Percentiles rank a stretch among this genome's conserved stretches.
Conservation (phyloP, 371 early-diverging fungal genomes). For the Batkoa obscura region DNA sequence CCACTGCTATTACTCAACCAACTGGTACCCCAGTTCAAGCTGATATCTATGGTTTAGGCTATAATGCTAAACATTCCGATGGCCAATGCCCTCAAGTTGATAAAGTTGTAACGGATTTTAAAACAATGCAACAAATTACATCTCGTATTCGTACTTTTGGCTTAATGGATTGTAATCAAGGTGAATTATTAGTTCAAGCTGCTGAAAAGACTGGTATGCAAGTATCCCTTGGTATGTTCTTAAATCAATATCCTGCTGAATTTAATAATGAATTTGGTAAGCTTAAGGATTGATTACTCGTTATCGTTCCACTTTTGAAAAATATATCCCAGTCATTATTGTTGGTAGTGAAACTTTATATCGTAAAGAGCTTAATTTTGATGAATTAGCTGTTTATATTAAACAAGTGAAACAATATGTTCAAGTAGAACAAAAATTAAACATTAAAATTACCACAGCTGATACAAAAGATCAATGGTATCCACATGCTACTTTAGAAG, state of each 20-base stretch:
- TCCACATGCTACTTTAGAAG: conserved; percentile 1
- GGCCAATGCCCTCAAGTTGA: not conserved
- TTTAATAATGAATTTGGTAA: conserved; percentile 6
- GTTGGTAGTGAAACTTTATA: conserved; percentile 4
- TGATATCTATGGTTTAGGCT: conserved; percentile 1
- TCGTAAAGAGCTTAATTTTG: conserved; percentile 3
- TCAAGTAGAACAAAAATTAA: not conserved
- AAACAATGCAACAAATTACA: not conserved
- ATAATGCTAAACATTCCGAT: conserved; percentile 5
- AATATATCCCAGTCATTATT: not conserved
- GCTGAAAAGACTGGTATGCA: not conserved
- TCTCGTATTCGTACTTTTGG: conserved; percentile 5
- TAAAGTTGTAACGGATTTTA: conserved; percentile 4
- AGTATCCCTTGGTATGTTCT: conserved; percentile 4
- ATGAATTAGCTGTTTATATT: not conserved
- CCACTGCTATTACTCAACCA: not conserved
- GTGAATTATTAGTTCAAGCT: conserved; percentile 3
- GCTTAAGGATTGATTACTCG: not conserved
- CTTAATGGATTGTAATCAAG: conserved; percentile 3
- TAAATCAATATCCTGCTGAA: not conserved
- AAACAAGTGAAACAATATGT: not conserved
- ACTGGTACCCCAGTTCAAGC: not conserved
- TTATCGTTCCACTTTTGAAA: conserved; percentile 4
- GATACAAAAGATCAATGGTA: conserved; percentile 6
- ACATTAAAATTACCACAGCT: conserved; percentile 1